Evolutionary conservation across 179 eudicot genomes (phyloP).

Genomic region (Silene vulgaris): DNA sequence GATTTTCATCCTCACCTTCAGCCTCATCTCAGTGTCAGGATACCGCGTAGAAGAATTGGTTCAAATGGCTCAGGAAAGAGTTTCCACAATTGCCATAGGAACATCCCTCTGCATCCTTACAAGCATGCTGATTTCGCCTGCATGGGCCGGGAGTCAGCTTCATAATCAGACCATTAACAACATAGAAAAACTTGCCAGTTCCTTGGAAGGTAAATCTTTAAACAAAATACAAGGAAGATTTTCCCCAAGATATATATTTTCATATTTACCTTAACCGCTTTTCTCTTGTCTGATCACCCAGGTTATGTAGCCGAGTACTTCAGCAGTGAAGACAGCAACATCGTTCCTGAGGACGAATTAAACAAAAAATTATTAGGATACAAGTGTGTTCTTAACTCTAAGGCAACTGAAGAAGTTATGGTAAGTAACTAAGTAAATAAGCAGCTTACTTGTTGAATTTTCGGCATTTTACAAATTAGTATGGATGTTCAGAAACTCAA

Average conservation of each 20-base stretch:
- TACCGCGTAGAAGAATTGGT: constrained; percentile 47
- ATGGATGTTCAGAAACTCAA: background rate
- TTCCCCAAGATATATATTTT: background rate
- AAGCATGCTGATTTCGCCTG: constrained; percentile 46
- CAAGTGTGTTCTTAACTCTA: constrained; percentile 51
- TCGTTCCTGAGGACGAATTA: constrained; percentile 24
- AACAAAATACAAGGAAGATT: background rate
- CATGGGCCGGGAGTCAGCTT: constrained; percentile 54
- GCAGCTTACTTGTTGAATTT: too few relatives aligned
- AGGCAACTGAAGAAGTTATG: constrained; percentile 70
- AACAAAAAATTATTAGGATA: constrained; percentile 42
- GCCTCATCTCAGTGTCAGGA: constrained; percentile 53
- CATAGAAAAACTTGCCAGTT: constrained; percentile 48
- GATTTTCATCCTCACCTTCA: constrained; percentile 61
- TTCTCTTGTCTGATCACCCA: constrained; percentile 12
- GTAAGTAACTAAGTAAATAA: too few relatives aligned
- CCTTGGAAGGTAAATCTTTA: constrained; percentile 45
- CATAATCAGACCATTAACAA: constrained; percentile 39
- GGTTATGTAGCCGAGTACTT: constrained; percentile 49
- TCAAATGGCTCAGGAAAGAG: constrained; percentile 38
- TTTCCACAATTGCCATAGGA: constrained; percentile 47
- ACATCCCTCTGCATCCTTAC: constrained; percentile 45
- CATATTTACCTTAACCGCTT: background rate
- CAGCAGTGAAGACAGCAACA: constrained; percentile 29
- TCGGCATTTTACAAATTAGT: background rate